Evolutionary conservation across 306 rosid genomes (phyloP), one percentile per base, ranked within the genome.

Genomic region (Acacia acuminata): DNA sequence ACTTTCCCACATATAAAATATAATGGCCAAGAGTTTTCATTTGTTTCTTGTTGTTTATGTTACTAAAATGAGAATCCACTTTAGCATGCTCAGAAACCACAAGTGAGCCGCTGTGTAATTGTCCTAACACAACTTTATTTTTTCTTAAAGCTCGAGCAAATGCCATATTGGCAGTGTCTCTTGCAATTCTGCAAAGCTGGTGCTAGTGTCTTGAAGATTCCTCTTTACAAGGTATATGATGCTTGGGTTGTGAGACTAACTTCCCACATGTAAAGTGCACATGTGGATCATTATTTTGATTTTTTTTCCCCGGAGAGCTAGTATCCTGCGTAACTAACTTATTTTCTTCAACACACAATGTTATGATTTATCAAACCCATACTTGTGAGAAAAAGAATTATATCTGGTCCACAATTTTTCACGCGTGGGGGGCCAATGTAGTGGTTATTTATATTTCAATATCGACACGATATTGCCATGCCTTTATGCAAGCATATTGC

Each of bases 151-250:
- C 99, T 96, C 36, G 99, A 27, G 99, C 99, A 75, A 94, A 96
- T 85, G 97, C 99, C 80, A 92, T 96, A 40, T 85, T 96, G 84
- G 99, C 97, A 0, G 99, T 94, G 74, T 96, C 99, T 69, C 99
- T 96, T 83, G 99, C 98, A 25, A 80, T n/a, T 96, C 55, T 94
- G 97, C 92, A 94, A 94, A 86, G 99, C 97, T 15, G 99, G 99
- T 34, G 99, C 99, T 61, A 47, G 80, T 69, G 97, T 90, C 74
- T 87, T 86, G 84, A 96, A 94, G 77, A 83, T 81, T 63, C 99
- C 99, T 78, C 97, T 96, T 12, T 96, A 94, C 94, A 79, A 96
- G 97, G 99, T 94, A 82, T 76, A 40, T 53, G 68, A 48, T 75
- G 7, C 19, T 10, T 70, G 25, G 47, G 2, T 24, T 69, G 19